Conservation (phyloP, 176 grass and related monocot species). For the Pharus latifolius region DNA sequence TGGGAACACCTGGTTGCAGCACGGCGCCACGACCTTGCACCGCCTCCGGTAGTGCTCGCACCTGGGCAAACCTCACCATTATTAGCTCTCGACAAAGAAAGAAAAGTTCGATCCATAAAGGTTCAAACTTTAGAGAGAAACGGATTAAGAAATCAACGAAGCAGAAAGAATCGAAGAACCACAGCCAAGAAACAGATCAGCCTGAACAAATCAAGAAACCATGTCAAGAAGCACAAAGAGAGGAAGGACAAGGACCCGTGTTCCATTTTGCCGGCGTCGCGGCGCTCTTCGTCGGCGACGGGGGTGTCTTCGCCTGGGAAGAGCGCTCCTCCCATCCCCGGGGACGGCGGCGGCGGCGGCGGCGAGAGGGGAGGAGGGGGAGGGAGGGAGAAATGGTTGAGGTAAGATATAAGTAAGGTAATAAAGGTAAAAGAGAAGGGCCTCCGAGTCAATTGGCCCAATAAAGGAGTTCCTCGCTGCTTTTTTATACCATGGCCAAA, state of each 20-base stretch:
- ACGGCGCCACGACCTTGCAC: constrained; percentile 89
- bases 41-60: constrained; percentile 81
- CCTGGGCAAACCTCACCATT: too few relatives aligned
- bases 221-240: neutral
- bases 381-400: too few relatives aligned
- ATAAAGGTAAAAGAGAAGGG: neutral
- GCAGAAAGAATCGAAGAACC: neutral
- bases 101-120: neutral
- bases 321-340: constrained; percentile 29
- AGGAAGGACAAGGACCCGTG: constrained; percentile 28
- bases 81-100: too few relatives aligned
- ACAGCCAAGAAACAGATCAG: neutral
- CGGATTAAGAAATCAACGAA: neutral
- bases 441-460: neutral
- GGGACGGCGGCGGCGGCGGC: too few relatives aligned
- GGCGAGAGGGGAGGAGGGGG: neutral
- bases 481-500: too few relatives aligned
- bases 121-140: neutral
- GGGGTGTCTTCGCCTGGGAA: constrained; percentile 11
- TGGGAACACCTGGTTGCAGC: constrained; percentile 69
- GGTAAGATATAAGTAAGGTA: too few relatives aligned
- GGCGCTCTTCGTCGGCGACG: neutral
- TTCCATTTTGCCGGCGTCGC: constrained; percentile 55
- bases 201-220: constrained; percentile 16
- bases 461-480: too few relatives aligned